A percentile compares a stretch with the other conserved stretches of the same genome.
Conservation (phyloP, 2,329 filamentous ascomycete species). For the Nannizzia gypsea region DNA sequence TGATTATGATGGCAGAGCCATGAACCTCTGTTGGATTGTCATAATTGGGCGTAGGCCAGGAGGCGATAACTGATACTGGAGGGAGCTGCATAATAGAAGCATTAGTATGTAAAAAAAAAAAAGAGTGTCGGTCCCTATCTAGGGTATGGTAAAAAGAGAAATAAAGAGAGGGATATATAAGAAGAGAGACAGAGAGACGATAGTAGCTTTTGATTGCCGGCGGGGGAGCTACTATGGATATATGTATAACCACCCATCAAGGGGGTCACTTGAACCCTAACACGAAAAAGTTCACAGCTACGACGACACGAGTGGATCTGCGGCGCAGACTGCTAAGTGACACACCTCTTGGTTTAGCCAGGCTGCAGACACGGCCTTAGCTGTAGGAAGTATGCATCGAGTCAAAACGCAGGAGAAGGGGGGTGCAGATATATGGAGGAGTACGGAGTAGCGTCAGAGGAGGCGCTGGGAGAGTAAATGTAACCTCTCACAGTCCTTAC, state of each 20-base stretch:
- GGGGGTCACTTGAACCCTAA: background rate
- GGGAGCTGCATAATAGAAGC: constrained; percentile 11
- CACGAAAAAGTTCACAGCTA: background rate
- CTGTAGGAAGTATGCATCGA: background rate
- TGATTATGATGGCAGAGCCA: background rate
- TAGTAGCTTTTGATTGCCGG: background rate
- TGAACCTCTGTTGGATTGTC: constrained; percentile 16
- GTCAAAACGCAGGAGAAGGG: background rate
- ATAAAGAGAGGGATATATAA: background rate
- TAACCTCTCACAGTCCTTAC: background rate
- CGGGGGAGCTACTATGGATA: background rate
- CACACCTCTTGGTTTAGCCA: background rate
- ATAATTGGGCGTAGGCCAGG: constrained; percentile 24
- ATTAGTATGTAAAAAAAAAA: background rate
- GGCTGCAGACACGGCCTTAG: background rate
- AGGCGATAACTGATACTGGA: constrained; percentile 11
- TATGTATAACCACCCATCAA: background rate
- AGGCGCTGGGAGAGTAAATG: background rate
- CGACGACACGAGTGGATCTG: background rate
- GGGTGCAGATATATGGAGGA: background rate
- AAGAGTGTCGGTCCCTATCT: background rate
- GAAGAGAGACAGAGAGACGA: background rate
- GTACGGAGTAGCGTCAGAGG: background rate
- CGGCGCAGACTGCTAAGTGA: background rate
- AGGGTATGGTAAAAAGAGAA: too few species aligned